Evolutionary conservation across 345 rosid species (phyloP), one percentile per base, ranked within the genome.

Genomic region (Ceriops zippeliana): DNA sequence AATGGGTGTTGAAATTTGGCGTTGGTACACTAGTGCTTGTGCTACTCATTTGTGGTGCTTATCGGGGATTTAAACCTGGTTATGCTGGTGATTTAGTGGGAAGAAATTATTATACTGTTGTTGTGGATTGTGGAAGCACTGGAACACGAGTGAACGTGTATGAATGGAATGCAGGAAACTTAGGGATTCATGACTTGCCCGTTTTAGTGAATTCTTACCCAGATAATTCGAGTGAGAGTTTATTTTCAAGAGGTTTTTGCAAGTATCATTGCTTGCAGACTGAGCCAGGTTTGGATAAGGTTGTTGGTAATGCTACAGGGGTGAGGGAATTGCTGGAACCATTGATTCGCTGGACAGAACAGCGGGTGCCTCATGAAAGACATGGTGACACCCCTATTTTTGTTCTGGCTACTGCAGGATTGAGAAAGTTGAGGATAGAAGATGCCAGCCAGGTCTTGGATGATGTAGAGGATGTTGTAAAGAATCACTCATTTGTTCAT

Each of bases 51-150:
- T 20, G 35, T 26, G 77, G 73, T 71, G 62, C 70, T 52, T 78
- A 65, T 74, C 68, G 73, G 57, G 76, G 68, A 28, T 63, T 76
- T 56, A 62, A 67, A 67, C 51, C 57, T 1, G 27, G 57, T 51
- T 69, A 71, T 57, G 56, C 72, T 59, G 49, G 24, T 49, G 49
- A 34, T 49, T 34, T 58, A 24, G 52, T 52, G 20, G 30, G 56
- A 30, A 42, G 61, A 27, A 64, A 54, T 21, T 74, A 78, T 53
- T 82, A 73, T 53, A 81, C 81, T 11, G 85, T 87, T 69, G 82
- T 85, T 38, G 76, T 85, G 75, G 88, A 87, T 68, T 84, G 92
- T 49, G 92, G 92, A 67, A 87, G 90, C 80, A 85, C 87, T 1
- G 90, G 90, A 51, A 85, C 87, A 1, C 77, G 85, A 24, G 89